Conservation (phyloP, 306 rosid species). For the Glycine soja region DNA sequence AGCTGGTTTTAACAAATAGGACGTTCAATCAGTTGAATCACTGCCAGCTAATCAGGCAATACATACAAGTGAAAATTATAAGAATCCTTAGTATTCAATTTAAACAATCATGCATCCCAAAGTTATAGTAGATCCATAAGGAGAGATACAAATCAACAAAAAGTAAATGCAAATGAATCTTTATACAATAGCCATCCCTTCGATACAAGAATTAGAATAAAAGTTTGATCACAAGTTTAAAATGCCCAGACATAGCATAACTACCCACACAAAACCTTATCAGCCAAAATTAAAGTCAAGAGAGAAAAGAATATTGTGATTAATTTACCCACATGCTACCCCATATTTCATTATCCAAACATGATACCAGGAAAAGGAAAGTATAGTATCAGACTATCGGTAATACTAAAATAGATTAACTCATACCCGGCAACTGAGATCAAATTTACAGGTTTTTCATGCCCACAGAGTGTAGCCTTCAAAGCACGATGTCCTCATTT, state of each 20-base stretch:
- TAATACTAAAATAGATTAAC: no score
- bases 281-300: constrained; percentile 1
- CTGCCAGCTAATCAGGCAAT: constrained; percentile 3
- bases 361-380: no score
- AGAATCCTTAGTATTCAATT: constrained; percentile 18
- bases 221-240: constrained; percentile 20
- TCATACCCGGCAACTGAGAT: no score
- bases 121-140: constrained; percentile 8
- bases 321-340: no score
- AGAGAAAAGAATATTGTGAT: no score
- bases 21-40: constrained; percentile 9
- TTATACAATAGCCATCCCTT: neutral
- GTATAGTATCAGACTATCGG: no score
- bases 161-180: constrained; percentile 29
- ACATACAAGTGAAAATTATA: constrained; percentile 1
- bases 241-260: neutral
- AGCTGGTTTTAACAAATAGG: neutral
- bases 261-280: constrained; percentile 14
- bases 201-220: neutral
- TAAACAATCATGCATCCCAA: constrained; percentile 1
- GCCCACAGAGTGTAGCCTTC: no score
- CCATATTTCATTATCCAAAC: no score
- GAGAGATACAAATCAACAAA: constrained; percentile 2
- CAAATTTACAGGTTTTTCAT: no score
- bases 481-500: no score